Evolutionary conservation across 208 protist genomes (phyloP).

Genomic region (Vickermania ingenoplastis): DNA sequence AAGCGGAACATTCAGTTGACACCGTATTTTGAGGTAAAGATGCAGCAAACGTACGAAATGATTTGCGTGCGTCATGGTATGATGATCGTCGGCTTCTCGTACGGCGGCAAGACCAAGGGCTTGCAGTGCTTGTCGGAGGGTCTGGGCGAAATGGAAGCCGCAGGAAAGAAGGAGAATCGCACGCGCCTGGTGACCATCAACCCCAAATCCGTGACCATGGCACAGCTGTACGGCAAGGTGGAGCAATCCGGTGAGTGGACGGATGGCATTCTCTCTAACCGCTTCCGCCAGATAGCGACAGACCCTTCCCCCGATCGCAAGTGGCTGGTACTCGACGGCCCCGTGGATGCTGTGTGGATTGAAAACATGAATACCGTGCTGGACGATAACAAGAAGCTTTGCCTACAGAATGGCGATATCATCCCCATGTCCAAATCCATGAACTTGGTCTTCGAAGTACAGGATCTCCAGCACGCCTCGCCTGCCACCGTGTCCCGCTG

Average conservation of each 20-base stretch:
- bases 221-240: constrained; percentile 94
- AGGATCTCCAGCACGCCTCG: constrained; percentile 94
- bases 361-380: constrained; percentile 99
- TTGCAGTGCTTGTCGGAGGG: constrained; percentile 83
- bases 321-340: constrained; percentile 96
- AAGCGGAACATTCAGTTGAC: constrained; percentile 83
- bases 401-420: constrained; percentile 94
- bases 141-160: constrained; percentile 68
- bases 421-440: constrained; percentile 94
- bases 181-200: constrained; percentile 89
- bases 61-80: constrained; percentile 96
- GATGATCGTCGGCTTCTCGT: constrained; percentile 96
- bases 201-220: constrained; percentile 94
- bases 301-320: constrained; percentile 82
- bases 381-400: constrained; percentile 98
- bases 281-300: constrained; percentile 84
- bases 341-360: constrained; percentile 99
- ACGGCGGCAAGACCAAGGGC: constrained; percentile 87
- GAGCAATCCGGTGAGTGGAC: constrained; percentile 95
- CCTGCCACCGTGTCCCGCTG: constrained; percentile 97
- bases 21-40: constrained; percentile 87
- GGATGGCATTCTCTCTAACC: constrained; percentile 93
- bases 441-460: constrained; percentile 97
- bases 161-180: constrained; percentile 55
- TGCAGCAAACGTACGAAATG: constrained; percentile 94